A percentile compares a stretch with the other conserved stretches of the same genome.
phyloP scores from a whole-genome alignment of 768 basidiomycete genomes.

The Trametes villosa region DNA sequence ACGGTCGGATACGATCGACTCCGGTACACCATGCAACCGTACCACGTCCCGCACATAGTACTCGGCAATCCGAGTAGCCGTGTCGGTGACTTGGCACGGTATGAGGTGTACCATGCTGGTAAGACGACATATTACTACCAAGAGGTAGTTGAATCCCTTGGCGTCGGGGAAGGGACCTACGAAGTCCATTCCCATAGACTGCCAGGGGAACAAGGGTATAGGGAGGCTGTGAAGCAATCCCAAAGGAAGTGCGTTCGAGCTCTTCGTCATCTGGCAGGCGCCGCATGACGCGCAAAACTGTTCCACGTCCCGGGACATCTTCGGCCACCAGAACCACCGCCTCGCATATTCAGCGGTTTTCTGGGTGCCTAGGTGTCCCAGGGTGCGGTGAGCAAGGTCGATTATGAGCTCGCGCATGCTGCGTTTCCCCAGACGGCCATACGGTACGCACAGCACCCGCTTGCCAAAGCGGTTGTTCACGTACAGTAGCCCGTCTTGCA shows the following conservation, averaged over 20 bases:
- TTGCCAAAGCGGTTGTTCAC: no score
- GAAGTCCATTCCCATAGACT: no score
- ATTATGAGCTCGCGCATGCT: conserved; percentile 27
- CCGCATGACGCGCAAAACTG: conserved; percentile 29
- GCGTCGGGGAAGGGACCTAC: no score
- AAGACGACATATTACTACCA: conserved; percentile 29
- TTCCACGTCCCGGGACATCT: conserved; percentile 22
- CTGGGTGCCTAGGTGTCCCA: conserved; percentile 40
- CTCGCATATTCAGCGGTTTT: conserved; percentile 37
- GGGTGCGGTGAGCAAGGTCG: conserved; percentile 32
- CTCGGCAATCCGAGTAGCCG: no score
- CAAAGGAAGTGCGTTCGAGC: conserved; percentile 14
- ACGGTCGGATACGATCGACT: no score
- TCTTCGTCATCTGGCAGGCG: conserved; percentile 25
- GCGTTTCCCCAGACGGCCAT: no score
- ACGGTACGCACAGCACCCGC: no score
- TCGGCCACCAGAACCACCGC: conserved; percentile 42
- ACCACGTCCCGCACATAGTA: no score
- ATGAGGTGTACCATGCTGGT: conserved; percentile 28
- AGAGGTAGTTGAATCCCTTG: conserved; percentile 33
- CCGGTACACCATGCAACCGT: no score
- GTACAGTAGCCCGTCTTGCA: no score
- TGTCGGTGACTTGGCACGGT: no score
- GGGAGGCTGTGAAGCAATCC: conserved; percentile 39
- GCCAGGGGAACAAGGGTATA: conserved; percentile 29